Conservation (phyloP, 1,284 basidiomycete genomes). For the Melampsora americana region DNA sequence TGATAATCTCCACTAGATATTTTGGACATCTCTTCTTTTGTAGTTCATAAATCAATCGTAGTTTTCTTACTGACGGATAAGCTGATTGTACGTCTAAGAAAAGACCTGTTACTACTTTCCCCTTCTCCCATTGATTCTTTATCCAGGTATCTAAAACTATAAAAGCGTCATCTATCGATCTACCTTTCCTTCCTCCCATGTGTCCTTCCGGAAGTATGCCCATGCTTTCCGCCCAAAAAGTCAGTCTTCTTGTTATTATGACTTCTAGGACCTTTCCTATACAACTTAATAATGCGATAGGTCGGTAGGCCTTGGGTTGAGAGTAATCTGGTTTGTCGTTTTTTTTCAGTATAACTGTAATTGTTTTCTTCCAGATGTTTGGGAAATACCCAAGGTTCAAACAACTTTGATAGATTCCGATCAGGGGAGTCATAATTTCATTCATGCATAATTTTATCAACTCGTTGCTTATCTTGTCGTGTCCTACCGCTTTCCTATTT, state of each 20-base stretch:
- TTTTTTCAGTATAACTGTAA: neutral
- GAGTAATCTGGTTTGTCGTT: too few relatives aligned
- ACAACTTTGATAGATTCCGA: neutral
- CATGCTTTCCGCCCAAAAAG: neutral
- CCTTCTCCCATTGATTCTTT: too few relatives aligned
- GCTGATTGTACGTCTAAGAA: too few relatives aligned
- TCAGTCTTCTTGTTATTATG: neutral
- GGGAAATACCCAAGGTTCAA: neutral
- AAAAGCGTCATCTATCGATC: conserved; percentile 3
- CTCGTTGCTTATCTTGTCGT: conserved; percentile 6
- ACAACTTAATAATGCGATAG: conserved; percentile 2
- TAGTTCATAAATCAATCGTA: neutral
- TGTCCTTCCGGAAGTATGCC: neutral
- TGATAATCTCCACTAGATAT: neutral
- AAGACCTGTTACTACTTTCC: too few relatives aligned
- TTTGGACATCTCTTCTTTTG: neutral
- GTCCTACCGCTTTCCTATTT: conserved; percentile 8
- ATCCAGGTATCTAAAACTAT: too few relatives aligned
- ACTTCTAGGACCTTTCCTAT: conserved; percentile 7
- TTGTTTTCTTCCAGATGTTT: neutral
- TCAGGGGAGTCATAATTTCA: neutral
- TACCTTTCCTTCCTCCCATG: neutral
- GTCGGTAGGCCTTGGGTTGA: neutral
- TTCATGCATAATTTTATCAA: neutral
- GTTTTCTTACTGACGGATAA: neutral